Conservation (phyloP, 2,329 filamentous ascomycete species). For the Coniochaeta prunicola region DNA sequence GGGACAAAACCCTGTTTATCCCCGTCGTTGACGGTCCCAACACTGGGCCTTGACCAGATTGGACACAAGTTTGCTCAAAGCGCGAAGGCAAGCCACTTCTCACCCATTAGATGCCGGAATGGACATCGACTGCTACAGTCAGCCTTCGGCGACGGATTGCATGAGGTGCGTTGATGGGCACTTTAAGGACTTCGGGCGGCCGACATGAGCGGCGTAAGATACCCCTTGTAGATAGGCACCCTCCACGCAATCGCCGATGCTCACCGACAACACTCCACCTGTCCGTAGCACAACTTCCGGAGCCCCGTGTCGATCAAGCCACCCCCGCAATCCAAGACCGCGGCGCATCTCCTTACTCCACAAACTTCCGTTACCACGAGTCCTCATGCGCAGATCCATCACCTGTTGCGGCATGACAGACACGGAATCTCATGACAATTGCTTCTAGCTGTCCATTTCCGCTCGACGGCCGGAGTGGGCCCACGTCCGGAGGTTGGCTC, state of each 20-base stretch:
- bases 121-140: background rate
- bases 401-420: background rate
- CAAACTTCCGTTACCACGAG: background rate
- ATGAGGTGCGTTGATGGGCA: background rate
- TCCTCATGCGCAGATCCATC: background rate
- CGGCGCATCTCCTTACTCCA: background rate
- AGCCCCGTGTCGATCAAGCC: background rate
- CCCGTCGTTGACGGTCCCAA: background rate
- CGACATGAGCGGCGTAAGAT: background rate
- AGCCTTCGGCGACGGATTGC: background rate
- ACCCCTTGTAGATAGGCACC: background rate
- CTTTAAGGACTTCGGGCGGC: background rate
- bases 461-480: background rate
- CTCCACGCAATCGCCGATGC: background rate
- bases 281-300: background rate
- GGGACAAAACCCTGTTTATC: background rate
- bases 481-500: background rate
- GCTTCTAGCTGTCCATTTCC: background rate
- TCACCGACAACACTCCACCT: background rate
- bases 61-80: background rate
- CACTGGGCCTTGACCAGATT: background rate
- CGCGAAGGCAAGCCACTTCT: background rate
- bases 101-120: background rate
- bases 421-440: background rate
- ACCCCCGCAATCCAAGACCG: background rate